Base-by-base conservation (phyloP, 106 monocot species). In the Dendrobium huoshanense region DNA sequence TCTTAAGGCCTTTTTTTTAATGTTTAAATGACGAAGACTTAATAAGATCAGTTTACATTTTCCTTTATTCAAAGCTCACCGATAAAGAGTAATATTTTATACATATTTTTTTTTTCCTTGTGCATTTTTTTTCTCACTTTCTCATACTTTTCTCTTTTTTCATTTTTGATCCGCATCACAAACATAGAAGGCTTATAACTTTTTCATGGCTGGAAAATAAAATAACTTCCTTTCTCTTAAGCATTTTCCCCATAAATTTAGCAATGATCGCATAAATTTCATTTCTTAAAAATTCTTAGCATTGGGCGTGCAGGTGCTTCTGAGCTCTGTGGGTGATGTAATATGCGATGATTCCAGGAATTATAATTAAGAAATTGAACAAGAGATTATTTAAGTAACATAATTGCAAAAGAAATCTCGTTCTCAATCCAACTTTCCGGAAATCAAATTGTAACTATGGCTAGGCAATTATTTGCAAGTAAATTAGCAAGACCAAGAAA, bases 321-420 rank as follows among this genome's bases (percentile, higher is more conserved):
- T 47, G 94, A 95, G 79, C 98, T 98, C 72, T 98, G 94, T 77
- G 83, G 70, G 29, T 95, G n/a, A n/a, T n/a, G n/a, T n/a, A n/a
- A n/a, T n/a, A n/a, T n/a, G n/a, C n/a, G n/a, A n/a, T n/a, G n/a
- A n/a, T n/a, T n/a, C n/a, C n/a, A n/a, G n/a, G n/a, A n/a, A n/a
- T n/a, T n/a, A n/a, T n/a, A n/a, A n/a, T n/a, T n/a, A n/a, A n/a
- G n/a, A n/a, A n/a, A n/a, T n/a, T n/a, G n/a, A n/a, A n/a, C n/a
- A n/a, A n/a, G n/a, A n/a, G n/a, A n/a, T n/a, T n/a, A n/a, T n/a
- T n/a, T n/a, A n/a, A n/a, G n/a, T n/a, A n/a, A n/a, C n/a, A n/a
- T n/a, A n/a, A n/a, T n/a, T n/a, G n/a, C n/a, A n/a, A n/a, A n/a
- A n/a, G n/a, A n/a, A n/a, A n/a, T n/a, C n/a, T n/a, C n/a, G n/a